Conservation (phyloP, 352 stramenopile genomes). For the Phytophthora aleatoria region DNA sequence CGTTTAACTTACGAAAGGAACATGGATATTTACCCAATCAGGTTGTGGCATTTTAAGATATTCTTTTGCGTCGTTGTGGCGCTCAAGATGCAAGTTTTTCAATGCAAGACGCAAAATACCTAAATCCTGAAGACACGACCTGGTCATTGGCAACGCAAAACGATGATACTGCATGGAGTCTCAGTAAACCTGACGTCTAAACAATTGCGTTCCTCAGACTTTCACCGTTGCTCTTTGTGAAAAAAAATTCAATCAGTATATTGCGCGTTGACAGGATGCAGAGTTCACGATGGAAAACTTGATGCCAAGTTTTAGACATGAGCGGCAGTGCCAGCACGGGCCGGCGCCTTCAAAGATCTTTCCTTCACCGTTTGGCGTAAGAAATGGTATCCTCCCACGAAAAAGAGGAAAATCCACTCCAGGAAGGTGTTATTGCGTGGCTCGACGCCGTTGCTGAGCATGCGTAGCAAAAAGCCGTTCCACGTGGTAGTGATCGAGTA, state of each 20-base stretch:
- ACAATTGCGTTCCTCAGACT: neutral
- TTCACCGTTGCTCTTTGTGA: neutral
- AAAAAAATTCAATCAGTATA: no score
- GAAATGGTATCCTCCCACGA: constrained; percentile 35
- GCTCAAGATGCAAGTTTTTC: no score
- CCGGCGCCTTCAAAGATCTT: constrained; percentile 18
- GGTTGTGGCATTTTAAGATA: no score
- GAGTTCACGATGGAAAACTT: neutral
- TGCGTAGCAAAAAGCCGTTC: constrained; percentile 51
- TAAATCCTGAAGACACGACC: no score
- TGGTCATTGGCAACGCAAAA: no score
- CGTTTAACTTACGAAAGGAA: no score
- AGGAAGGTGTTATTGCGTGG: constrained; percentile 70
- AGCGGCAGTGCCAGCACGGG: constrained; percentile 15
- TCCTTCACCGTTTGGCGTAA: constrained; percentile 35
- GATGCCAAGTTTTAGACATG: constrained; percentile 20
- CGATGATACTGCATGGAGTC: no score
- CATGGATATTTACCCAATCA: no score
- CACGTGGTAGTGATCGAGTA: constrained; percentile 70
- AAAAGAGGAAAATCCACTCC: constrained; percentile 61
- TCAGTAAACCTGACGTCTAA: neutral
- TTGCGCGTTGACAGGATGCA: neutral
- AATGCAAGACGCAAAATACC: no score
- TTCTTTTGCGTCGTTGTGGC: no score
- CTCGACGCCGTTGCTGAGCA: constrained; percentile 62